A percentile compares a stretch with the other conserved stretches of the same genome.
These are phyloP conservation scores for Rhazya stricta DNA, from an alignment of 257 asterid species.

Conservation along the genomic window DNA sequence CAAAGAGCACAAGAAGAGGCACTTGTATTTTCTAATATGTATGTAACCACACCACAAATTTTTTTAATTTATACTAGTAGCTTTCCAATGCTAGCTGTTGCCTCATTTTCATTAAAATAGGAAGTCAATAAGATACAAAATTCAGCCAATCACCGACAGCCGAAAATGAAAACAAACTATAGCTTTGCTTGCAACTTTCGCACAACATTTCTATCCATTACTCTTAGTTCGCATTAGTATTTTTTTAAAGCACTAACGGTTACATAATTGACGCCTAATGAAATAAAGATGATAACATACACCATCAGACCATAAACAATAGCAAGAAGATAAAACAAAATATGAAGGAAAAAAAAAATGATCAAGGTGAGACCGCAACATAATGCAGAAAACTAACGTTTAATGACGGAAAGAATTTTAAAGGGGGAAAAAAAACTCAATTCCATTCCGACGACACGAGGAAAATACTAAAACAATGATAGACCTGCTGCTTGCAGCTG, in stretches of 20 bases:
- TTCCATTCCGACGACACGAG: not conserved
- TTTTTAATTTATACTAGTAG: not conserved
- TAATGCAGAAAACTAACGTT: not conserved
- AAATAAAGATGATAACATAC: not conserved
- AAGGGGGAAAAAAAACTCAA: not conserved
- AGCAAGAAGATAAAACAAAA: not conserved
- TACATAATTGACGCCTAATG: not conserved
- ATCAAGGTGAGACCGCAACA: not conserved
- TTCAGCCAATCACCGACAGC: not conserved
- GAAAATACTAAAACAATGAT: not conserved
- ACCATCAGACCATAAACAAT: not conserved
- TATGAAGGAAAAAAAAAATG: not conserved
- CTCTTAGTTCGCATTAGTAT: not conserved
- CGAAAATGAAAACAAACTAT: not conserved
- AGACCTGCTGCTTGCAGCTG: not conserved
- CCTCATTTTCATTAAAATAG: not conserved
- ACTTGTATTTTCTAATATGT: not conserved
- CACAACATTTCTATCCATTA: not conserved
- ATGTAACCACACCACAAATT: not conserved
- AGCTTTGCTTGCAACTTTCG: not conserved
- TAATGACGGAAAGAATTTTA: not conserved
- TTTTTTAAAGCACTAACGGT: not conserved
- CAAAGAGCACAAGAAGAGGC: conserved; percentile 1
- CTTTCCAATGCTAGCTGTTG: not conserved
- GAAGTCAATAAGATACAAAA: not conserved